These are phyloP conservation scores for Tetrahymena malaccensis DNA, from an alignment of 73 alveolate species.

Conservation along the genomic window DNA sequence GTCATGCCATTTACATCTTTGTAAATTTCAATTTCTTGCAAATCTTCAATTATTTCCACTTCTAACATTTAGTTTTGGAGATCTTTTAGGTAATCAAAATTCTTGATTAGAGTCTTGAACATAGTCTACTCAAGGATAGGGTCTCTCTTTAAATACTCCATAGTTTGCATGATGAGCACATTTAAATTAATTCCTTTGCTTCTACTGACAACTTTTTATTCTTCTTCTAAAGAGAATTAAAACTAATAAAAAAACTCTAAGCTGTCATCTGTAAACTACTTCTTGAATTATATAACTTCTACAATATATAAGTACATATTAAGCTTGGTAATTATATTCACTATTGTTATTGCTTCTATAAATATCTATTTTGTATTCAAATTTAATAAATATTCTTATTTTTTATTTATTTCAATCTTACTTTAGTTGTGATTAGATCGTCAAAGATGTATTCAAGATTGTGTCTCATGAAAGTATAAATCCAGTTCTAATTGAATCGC, in stretches of 20 bases:
- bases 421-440: background rate
- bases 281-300: background rate
- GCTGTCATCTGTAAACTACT: background rate
- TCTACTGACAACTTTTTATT: background rate
- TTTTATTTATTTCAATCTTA: background rate
- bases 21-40: constrained; percentile 5
- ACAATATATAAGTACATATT: background rate
- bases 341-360: background rate
- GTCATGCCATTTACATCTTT: constrained; percentile 22
- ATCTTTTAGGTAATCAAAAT: background rate
- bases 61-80: background rate
- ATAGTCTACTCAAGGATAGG: background rate
- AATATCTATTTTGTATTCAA: background rate
- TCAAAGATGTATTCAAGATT: background rate
- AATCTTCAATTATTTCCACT: constrained; percentile 29
- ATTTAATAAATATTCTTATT: background rate
- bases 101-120: background rate
- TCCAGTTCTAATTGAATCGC: background rate
- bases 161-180: background rate
- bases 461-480: background rate
- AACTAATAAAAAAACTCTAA: background rate
- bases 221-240: background rate
- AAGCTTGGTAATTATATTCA: background rate
- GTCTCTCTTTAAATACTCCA: background rate
- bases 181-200: background rate